Conservation (phyloP, 805 yeast genomes). For the Groenewaldozyma salmanticensis region DNA sequence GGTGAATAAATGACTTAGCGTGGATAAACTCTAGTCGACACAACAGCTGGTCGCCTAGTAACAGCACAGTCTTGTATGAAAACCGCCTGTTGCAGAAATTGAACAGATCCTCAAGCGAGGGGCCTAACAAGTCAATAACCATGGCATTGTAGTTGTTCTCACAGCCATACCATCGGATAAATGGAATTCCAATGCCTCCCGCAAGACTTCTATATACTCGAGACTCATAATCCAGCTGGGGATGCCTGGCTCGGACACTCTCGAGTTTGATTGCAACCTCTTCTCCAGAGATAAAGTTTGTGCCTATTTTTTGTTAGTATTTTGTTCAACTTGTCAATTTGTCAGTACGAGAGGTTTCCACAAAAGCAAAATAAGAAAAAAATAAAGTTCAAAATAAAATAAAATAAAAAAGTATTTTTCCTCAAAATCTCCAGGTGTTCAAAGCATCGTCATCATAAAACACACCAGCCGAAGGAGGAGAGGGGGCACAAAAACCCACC, state of each 20-base stretch:
- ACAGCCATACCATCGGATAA: conserved; percentile 93
- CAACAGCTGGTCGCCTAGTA: conserved; percentile 87
- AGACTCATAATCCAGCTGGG: conserved; percentile 95
- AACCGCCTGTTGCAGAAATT: conserved; percentile 93
- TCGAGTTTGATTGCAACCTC: conserved; percentile 96
- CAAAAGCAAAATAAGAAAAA: too few species aligned
- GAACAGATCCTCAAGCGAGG: conserved; percentile 88
- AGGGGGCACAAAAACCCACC: too few species aligned
- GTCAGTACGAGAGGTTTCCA: too few species aligned
- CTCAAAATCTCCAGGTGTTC: too few species aligned
- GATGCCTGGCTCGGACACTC: conserved; percentile 83
- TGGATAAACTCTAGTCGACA: conserved; percentile 93
- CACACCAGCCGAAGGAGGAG: too few species aligned
- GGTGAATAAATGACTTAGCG: conserved; percentile 82
- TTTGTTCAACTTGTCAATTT: too few species aligned
- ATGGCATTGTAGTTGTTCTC: conserved; percentile 95
- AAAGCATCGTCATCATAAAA: too few species aligned
- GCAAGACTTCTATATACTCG: conserved; percentile 88
- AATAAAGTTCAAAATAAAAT: neutral
- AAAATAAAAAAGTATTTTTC: neutral
- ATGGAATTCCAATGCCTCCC: conserved; percentile 97
- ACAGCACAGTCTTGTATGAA: conserved; percentile 83
- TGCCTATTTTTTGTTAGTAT: too few species aligned
- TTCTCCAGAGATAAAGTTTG: conserved; percentile 91
- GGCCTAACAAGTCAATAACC: conserved; percentile 94